Evolutionary conservation across 1,139 yeast genomes (phyloP).

Genomic region (Casaregolazyma suthepensis): DNA sequence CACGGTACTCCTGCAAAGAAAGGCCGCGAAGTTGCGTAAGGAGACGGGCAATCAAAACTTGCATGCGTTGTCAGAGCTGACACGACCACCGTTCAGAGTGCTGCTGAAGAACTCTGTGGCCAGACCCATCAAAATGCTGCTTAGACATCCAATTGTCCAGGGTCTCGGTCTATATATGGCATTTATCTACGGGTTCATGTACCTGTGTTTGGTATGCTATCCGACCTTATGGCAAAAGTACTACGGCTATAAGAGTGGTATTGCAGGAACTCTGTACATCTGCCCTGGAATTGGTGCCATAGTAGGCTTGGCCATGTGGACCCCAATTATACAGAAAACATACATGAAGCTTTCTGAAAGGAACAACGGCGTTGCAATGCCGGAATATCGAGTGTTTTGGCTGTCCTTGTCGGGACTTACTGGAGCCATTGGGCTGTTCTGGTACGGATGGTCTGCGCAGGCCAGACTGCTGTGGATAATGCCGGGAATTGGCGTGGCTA

Average conservation of each 20-base stretch:
- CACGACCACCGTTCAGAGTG: constrained; percentile 23
- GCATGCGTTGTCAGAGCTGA: constrained; percentile 52
- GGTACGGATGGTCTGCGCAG: constrained; percentile 64
- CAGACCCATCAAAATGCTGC: constrained; percentile 49
- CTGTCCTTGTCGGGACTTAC: constrained; percentile 42
- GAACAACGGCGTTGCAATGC: constrained; percentile 50
- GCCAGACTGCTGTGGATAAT: constrained; percentile 45
- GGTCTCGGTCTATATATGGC: constrained; percentile 61
- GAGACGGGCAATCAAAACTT: constrained; percentile 51
- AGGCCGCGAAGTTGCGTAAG: constrained; percentile 42
- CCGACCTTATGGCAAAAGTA: constrained; percentile 44
- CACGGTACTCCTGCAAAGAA: constrained; percentile 45
- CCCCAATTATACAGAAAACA: constrained; percentile 37
- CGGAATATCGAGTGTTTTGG: constrained; percentile 49
- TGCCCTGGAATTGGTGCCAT: constrained; percentile 50
- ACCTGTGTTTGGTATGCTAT: constrained; percentile 53
- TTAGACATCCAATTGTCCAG: constrained; percentile 56
- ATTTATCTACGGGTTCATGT: constrained; percentile 57
- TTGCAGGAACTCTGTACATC: constrained; percentile 52
- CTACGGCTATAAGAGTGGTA: constrained; percentile 46
- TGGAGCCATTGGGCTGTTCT: constrained; percentile 47
- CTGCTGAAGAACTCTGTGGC: constrained; percentile 33
- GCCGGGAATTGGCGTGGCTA: constrained; percentile 50
- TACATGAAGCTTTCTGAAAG: constrained; percentile 35
- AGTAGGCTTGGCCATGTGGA: constrained; percentile 43